Evolutionary conservation across 2,329 filamentous ascomycete genomes (phyloP).

Genomic region (Cordyceps sp.): DNA sequence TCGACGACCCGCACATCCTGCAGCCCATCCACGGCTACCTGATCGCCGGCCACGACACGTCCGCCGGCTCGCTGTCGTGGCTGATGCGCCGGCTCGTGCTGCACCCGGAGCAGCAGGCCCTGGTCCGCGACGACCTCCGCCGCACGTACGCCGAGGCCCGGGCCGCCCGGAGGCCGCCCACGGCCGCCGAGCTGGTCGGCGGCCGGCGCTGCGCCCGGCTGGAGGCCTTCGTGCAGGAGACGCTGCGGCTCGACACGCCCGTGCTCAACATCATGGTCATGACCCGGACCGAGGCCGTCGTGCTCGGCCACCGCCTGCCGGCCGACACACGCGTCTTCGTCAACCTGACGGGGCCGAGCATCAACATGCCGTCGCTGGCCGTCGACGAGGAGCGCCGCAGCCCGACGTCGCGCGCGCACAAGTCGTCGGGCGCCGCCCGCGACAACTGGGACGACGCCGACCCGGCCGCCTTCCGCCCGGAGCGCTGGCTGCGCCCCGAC

Average conservation of each 20-base stretch:
- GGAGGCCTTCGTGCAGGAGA: slow-evolving; percentile 20
- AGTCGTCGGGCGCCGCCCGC: no score
- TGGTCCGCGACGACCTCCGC: slow-evolving; percentile 10
- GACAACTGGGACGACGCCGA: no score
- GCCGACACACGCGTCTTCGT: slow-evolving; percentile 16
- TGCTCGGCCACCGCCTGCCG: slow-evolving; percentile 16
- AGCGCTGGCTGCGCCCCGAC: no score
- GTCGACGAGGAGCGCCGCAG: slow-evolving; percentile 13
- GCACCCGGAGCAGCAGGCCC: slow-evolving; percentile 8
- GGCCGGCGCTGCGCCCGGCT: no score
- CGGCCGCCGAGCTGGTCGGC: slow-evolving; percentile 14
- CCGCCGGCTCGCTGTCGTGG: slow-evolving; percentile 12
- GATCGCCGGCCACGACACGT: slow-evolving; percentile 14
- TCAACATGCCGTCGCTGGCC: slow-evolving; percentile 9
- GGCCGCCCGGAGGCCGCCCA: slow-evolving; percentile 10
- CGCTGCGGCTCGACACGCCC: slow-evolving; percentile 14
- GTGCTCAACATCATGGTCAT: slow-evolving; percentile 12
- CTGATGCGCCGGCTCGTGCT: slow-evolving; percentile 12
- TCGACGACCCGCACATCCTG: slow-evolving; percentile 13
- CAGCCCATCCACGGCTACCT: slow-evolving; percentile 13
- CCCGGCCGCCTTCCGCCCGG: no score
- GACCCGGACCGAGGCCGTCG: slow-evolving; percentile 13
- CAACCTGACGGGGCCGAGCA: slow-evolving; percentile 11
- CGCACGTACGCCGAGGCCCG: slow-evolving; percentile 7
- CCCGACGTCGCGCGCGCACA: no score